Conservation (phyloP, 1,284 basidiomycete species). For the Naganishia albida region DNA sequence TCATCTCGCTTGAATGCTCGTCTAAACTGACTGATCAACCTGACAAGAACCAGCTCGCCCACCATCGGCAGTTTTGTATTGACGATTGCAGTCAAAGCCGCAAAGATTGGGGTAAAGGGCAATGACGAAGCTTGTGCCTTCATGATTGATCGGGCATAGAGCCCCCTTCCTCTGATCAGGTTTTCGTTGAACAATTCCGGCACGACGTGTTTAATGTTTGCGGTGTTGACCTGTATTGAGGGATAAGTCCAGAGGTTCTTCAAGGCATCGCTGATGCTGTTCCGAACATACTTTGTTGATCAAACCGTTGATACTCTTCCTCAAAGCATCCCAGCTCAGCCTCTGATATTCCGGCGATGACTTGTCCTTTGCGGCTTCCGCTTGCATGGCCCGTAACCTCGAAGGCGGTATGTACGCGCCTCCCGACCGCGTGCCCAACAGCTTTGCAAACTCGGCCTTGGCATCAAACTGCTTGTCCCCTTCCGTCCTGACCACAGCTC, state of each 20-base stretch:
- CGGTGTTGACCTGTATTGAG: slow-evolving; percentile 67
- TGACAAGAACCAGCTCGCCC: slow-evolving; percentile 84
- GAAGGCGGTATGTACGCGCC: slow-evolving; percentile 98
- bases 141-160: slow-evolving; percentile 93
- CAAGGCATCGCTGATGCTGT: neutral
- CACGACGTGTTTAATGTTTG: slow-evolving; percentile 95
- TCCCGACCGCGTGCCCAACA: slow-evolving; percentile 72
- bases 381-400: slow-evolving; percentile 84
- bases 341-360: slow-evolving; percentile 89
- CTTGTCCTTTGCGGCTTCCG: slow-evolving; percentile 79
- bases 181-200: slow-evolving; percentile 93
- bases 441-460: slow-evolving; percentile 73
- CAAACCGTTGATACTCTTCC: slow-evolving; percentile 98
- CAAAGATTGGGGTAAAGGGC: slow-evolving; percentile 96
- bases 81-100: slow-evolving; percentile 88
- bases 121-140: slow-evolving; percentile 95
- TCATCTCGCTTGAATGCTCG: slow-evolving; percentile 95
- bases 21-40: slow-evolving; percentile 92
- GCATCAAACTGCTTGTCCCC: slow-evolving; percentile 60
- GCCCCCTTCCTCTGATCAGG: slow-evolving; percentile 81
- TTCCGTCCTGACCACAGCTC: slow-evolving; percentile 48
- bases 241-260: neutral
- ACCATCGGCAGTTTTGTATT: slow-evolving; percentile 97
- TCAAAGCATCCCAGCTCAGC: slow-evolving; percentile 94
- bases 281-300: slow-evolving; percentile 75